Percentiles rank a stretch among this genome's conserved stretches.
phyloP scores from a whole-genome alignment of 2,329 filamentous ascomycete genomes.

The Didymosphaeria variabile region DNA sequence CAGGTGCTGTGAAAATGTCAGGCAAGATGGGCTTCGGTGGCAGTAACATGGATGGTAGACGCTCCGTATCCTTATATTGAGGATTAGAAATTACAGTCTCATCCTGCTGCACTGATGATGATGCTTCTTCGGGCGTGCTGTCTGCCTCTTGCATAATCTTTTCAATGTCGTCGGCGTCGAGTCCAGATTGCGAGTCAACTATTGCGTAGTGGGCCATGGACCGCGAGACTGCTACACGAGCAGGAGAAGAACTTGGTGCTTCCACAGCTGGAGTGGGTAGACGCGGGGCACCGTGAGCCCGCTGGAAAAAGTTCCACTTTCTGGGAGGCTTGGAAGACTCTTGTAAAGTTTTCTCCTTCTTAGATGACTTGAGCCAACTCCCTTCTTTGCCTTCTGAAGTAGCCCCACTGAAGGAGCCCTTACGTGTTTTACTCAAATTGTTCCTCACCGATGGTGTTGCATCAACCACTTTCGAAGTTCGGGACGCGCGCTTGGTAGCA shows the following conservation, averaged over 20 bases:
- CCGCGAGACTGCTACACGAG: conserved; percentile 43
- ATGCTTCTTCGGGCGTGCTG: conserved; percentile 37
- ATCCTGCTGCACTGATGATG: conserved; percentile 23
- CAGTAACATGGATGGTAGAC: conserved; percentile 50
- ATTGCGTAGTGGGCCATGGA: conserved; percentile 67
- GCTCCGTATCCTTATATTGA: conserved; percentile 36
- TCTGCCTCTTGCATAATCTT: conserved; percentile 56
- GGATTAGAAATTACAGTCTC: conserved; percentile 33
- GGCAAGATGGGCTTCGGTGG: conserved; percentile 48
- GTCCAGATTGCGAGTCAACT: conserved; percentile 58
- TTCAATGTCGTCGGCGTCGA: conserved; percentile 57
- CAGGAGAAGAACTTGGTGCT: conserved; percentile 53
- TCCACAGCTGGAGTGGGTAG: conserved; percentile 42
- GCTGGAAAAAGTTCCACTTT: conserved; percentile 69
- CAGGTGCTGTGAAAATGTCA: conserved; percentile 31
- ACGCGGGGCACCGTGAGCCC: conserved; percentile 54
- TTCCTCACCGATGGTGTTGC: conserved; percentile 25
- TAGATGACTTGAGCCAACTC: conserved; percentile 48
- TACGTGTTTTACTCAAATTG: conserved; percentile 30
- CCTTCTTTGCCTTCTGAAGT: conserved; percentile 47
- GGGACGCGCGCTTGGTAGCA: conserved; percentile 38
- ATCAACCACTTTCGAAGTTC: conserved; percentile 36
- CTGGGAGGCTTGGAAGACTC: conserved; percentile 49
- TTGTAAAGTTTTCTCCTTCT: conserved; percentile 40
- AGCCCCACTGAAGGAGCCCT: conserved; percentile 34